These are phyloP conservation scores for Coprinellus micaceus DNA, from an alignment of 768 basidiomycete species.

Conservation along the genomic window DNA sequence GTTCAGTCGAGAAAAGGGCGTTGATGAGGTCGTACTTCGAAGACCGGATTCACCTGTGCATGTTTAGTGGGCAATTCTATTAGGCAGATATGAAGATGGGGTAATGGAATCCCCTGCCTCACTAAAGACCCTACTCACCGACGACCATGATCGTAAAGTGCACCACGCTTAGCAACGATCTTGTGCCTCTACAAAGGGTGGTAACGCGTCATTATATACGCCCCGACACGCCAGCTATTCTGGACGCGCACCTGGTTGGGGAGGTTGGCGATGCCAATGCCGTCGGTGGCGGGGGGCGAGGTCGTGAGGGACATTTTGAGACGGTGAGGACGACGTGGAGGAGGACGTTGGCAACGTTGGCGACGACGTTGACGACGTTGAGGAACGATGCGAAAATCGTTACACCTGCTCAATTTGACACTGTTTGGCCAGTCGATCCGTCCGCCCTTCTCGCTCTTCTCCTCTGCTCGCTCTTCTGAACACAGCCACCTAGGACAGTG, in stretches of 20 bases:
- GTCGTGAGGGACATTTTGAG: slow-evolving; percentile 40
- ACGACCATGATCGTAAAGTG: slow-evolving; percentile 99
- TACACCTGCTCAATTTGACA: slow-evolving; percentile 29
- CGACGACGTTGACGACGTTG: slow-evolving; percentile 21
- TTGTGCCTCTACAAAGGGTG: slow-evolving; percentile 78
- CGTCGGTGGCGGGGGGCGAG: slow-evolving; percentile 51
- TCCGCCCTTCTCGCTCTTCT: no score
- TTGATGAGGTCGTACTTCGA: slow-evolving; percentile 98
- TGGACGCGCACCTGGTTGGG: slow-evolving; percentile 82
- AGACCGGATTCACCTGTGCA: slow-evolving; percentile 87
- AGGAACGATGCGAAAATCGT: slow-evolving; percentile 33
- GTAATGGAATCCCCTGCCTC: not conserved
- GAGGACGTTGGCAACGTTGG: slow-evolving; percentile 22
- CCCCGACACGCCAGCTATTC: not conserved
- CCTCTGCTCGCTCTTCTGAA: no score
- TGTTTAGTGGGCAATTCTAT: not conserved
- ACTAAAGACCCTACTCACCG: slow-evolving; percentile 49
- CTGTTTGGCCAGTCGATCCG: slow-evolving; percentile 23
- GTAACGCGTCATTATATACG: slow-evolving; percentile 24
- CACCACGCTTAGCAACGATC: slow-evolving; percentile 96
- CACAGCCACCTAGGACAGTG: no score
- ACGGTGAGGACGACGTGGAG: slow-evolving; percentile 20
- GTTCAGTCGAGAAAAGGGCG: slow-evolving; percentile 97
- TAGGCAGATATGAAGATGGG: not conserved
- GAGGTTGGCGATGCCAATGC: slow-evolving; percentile 93